These are phyloP conservation scores for button mushroom (Agaricus bisporus) DNA, from an alignment of 768 basidiomycete genomes.

Conservation along the genomic window DNA sequence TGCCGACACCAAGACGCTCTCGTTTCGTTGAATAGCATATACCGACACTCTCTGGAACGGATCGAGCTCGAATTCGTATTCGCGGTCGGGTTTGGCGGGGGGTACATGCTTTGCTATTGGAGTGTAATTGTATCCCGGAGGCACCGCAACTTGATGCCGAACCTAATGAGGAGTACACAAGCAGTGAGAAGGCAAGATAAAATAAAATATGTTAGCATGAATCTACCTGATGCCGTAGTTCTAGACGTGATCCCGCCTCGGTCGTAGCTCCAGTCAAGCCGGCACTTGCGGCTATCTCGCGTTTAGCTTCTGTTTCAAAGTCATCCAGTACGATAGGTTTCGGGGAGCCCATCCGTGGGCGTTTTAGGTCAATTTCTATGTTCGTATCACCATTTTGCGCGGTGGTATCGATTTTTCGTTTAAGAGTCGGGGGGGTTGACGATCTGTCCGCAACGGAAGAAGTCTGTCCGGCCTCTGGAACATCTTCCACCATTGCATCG, in stretches of 20 bases:
- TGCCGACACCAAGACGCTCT: conserved; percentile 95
- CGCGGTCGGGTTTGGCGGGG: conserved; percentile 81
- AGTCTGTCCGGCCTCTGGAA: conserved; percentile 17
- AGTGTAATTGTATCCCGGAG: conserved; percentile 84
- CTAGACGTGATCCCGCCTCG: conserved; percentile 62
- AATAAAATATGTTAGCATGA: not conserved
- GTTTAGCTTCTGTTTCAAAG: conserved; percentile 89
- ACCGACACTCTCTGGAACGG: conserved; percentile 96
- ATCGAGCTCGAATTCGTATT: conserved; percentile 95
- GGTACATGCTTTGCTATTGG: conserved; percentile 91
- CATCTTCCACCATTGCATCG: conserved; percentile 15
- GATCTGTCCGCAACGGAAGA: conserved; percentile 19
- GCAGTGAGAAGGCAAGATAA: not conserved
- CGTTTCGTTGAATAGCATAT: conserved; percentile 92
- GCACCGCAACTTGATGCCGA: conserved; percentile 94
- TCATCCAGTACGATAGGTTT: conserved; percentile 85
- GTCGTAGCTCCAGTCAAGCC: conserved; percentile 69
- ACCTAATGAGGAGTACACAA: conserved; percentile 44
- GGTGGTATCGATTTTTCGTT: conserved; percentile 36
- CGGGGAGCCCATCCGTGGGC: conserved; percentile 52
- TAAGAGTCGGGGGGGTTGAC: conserved; percentile 21
- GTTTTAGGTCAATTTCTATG: conserved; percentile 40
- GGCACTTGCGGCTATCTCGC: conserved; percentile 85
- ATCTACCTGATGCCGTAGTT: conserved; percentile 73
- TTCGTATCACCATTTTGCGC: conserved; percentile 18